These are phyloP conservation scores for Reticulomyxa filosa DNA, from an alignment of 78 protist species.

Conservation along the genomic window DNA sequence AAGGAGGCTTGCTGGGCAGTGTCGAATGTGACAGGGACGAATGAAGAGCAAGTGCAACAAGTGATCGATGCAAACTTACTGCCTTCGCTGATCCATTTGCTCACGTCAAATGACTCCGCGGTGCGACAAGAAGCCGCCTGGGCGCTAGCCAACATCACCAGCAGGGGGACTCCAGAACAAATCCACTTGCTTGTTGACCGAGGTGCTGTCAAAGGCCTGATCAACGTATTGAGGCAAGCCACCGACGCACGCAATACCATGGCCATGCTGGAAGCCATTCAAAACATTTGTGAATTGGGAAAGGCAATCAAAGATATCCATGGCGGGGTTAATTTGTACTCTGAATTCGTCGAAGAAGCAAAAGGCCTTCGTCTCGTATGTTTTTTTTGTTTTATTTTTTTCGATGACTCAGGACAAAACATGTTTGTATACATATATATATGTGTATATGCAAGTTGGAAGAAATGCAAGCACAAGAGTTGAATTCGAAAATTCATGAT, in stretches of 20 bases:
- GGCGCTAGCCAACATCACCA: slow-evolving; percentile 81
- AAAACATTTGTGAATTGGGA: slow-evolving; percentile 52
- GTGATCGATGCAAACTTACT: slow-evolving; percentile 59
- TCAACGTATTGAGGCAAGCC: slow-evolving; percentile 42
- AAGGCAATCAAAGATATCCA: neutral
- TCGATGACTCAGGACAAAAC: too few relatives aligned
- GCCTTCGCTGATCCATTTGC: slow-evolving; percentile 37
- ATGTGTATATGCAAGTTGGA: too few relatives aligned
- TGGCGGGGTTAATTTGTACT: slow-evolving; percentile 10
- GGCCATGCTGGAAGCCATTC: slow-evolving; percentile 70
- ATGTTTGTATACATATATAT: too few relatives aligned
- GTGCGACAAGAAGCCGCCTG: slow-evolving; percentile 86
- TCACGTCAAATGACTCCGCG: slow-evolving; percentile 42
- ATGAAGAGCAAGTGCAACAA: slow-evolving; percentile 57
- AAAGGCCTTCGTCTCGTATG: too few relatives aligned
- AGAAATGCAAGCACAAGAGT: too few relatives aligned
- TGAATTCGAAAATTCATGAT: too few relatives aligned
- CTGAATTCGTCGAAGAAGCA: slow-evolving; percentile 37
- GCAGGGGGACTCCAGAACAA: slow-evolving; percentile 63
- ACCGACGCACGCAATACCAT: slow-evolving; percentile 47
- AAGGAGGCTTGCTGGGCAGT: slow-evolving; percentile 96
- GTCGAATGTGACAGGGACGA: slow-evolving; percentile 90
- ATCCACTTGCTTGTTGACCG: slow-evolving; percentile 27
- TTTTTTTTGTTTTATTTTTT: too few relatives aligned
- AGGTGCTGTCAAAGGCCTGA: slow-evolving; percentile 52